Conservation (phyloP, 345 rosid genomes). For the Eutrema yunnanense region DNA sequence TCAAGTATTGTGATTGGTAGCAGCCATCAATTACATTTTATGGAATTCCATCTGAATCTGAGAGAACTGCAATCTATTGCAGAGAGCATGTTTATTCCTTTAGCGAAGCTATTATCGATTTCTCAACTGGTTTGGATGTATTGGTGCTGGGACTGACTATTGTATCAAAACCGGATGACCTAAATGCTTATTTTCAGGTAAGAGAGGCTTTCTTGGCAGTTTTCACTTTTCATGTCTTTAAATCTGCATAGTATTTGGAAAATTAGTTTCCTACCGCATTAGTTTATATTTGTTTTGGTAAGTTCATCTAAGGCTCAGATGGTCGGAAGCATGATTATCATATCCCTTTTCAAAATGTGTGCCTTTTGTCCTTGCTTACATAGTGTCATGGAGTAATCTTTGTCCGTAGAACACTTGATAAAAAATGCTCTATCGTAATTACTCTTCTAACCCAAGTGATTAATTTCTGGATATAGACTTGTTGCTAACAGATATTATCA, state of each 20-base stretch:
- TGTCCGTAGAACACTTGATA: neutral
- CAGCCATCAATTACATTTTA: constrained; percentile 15
- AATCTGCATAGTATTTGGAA: neutral
- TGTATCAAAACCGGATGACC: constrained; percentile 51
- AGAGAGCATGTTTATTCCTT: constrained; percentile 69
- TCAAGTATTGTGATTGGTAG: neutral
- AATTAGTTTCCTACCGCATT: neutral
- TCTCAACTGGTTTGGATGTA: constrained; percentile 50
- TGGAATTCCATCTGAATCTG: constrained; percentile 13
- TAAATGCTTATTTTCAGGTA: constrained; percentile 64
- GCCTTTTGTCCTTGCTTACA: constrained; percentile 13
- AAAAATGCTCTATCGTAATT: neutral
- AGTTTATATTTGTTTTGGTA: neutral
- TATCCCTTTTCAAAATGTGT: neutral
- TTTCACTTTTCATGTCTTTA: neutral
- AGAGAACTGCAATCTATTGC: constrained; percentile 34
- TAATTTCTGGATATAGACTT: constrained; percentile 11
- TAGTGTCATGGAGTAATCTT: neutral
- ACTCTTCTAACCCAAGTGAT: neutral
- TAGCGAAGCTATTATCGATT: constrained; percentile 36
- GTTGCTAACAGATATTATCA: neutral
- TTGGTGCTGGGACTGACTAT: constrained; percentile 48
- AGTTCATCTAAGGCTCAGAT: constrained; percentile 10
- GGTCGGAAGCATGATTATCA: neutral
- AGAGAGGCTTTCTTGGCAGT: constrained; percentile 19